Base-by-base conservation (phyloP, 2,329 filamentous ascomycete genomes). In the Xylariaceae sp. region DNA sequence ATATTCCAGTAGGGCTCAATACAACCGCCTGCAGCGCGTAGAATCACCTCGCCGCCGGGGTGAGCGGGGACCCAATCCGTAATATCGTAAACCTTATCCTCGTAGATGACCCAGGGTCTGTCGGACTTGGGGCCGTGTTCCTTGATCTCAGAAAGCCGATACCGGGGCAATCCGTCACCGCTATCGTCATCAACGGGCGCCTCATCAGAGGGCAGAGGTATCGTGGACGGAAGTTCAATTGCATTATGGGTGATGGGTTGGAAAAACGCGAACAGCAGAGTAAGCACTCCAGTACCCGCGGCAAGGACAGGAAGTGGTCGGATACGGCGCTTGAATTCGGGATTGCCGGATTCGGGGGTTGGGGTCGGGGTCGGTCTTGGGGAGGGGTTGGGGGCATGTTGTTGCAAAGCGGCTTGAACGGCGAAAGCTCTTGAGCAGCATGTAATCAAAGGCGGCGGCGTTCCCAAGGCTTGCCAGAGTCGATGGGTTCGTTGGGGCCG, bases 1-100 rank as follows among this genome's bases (percentile, higher is more conserved):
- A 88, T 85, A 55, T 86, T 74, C 85, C 85, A 88, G 69, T 86
- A 87, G 0, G 80, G 78, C 48, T 88, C 84, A 47, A 88, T 79
- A 51, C 78, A 80, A 36, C 80, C 79, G 3, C 85, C 85, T 1
- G 82, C 83, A 1, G 85, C 85, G 29, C 80, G 77, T 8, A 87
- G 72, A 54, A 88, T 88, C 13, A 88, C 82, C 49, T 86, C 80
- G 40, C 85, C 85, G 3, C 85, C 85, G 0, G 85, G 85, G 63
- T 88, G 85, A 0, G 77, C 81, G 1, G 75, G 71, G 19, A 87
- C 71, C 82, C 84, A 88, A 47, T 86, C 81, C 1, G 84, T 87
- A 49, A 88, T 87, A 63, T 88, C 80, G 73, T 87, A 88, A 18
- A 88, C 83, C 53, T 81, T 80, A 64, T 81, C 80, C 21, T 76